A percentile compares a stretch with the other conserved stretches of the same genome.
phyloP scores from a whole-genome alignment of 1,139 yeast genomes.

The Saccharomyces hybrid region DNA sequence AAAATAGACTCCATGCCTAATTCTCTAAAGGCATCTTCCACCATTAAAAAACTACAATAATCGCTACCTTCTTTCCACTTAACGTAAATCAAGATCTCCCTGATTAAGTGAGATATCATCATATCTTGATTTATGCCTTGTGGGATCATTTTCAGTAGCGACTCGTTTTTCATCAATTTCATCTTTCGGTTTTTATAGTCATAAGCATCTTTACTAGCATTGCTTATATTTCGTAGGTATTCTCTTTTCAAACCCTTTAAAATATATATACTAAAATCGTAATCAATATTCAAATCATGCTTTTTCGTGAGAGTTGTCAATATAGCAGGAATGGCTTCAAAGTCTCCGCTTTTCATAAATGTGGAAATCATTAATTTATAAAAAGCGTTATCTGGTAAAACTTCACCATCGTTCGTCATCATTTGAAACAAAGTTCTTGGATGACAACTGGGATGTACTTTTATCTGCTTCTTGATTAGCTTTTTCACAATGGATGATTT shows the following conservation, averaged over 20 bases:
- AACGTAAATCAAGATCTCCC: slow-evolving; percentile 8
- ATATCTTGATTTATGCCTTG: background rate
- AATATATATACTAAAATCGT: slow-evolving; percentile 9
- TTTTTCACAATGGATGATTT: background rate
- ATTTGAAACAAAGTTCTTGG: slow-evolving; percentile 14
- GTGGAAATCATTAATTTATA: slow-evolving; percentile 17
- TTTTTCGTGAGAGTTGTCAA: slow-evolving; percentile 14
- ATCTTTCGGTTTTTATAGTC: background rate
- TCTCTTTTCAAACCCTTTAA: slow-evolving; percentile 18
- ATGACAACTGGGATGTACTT: background rate
- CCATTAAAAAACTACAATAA: slow-evolving; percentile 10
- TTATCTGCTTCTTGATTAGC: slow-evolving; percentile 6
- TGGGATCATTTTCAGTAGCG: background rate
- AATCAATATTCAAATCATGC: slow-evolving; percentile 13
- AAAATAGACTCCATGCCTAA: slow-evolving; percentile 1
- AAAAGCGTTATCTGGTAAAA: slow-evolving; percentile 17
- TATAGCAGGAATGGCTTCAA: slow-evolving; percentile 20
- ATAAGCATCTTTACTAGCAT: background rate
- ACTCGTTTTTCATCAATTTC: background rate
- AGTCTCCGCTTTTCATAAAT: slow-evolving; percentile 19
- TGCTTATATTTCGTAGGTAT: slow-evolving; percentile 7
- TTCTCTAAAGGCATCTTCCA: slow-evolving; percentile 8
- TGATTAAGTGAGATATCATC: background rate
- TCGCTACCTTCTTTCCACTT: slow-evolving; percentile 10
- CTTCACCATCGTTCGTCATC: slow-evolving; percentile 21